phyloP scores from a whole-genome alignment of 1,284 basidiomycete species.

The Cryptococcus sp. region DNA sequence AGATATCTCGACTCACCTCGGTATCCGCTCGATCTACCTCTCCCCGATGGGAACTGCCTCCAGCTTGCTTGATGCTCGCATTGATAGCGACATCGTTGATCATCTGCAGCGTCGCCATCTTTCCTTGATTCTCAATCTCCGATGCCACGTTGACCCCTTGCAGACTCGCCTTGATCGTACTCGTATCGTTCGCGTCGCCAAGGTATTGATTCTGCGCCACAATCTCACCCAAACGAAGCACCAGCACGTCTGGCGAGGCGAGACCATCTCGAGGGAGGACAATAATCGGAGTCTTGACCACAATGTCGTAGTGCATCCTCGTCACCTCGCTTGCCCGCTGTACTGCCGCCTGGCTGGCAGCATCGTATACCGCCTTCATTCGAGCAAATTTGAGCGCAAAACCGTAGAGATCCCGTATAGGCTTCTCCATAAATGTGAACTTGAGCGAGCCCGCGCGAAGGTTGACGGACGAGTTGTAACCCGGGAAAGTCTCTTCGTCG shows the following conservation, averaged over 20 bases:
- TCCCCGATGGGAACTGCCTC: conserved; percentile 39
- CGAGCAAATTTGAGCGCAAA: conserved; percentile 85
- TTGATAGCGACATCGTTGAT: conserved; percentile 85
- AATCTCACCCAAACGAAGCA: conserved; percentile 85
- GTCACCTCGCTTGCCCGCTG: conserved; percentile 80
- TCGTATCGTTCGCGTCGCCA: conserved; percentile 50
- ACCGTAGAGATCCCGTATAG: conserved; percentile 75
- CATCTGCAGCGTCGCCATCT: conserved; percentile 64
- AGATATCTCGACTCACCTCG: conserved; percentile 53
- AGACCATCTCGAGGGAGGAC: conserved; percentile 73
- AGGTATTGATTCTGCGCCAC: conserved; percentile 74
- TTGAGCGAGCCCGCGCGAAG: conserved; percentile 88
- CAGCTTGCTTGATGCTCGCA: conserved; percentile 61
- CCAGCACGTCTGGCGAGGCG: conserved; percentile 62
- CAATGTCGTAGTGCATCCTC: conserved; percentile 84
- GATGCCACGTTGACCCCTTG: conserved; percentile 81
- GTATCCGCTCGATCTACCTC: conserved; percentile 60
- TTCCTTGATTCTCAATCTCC: conserved; percentile 54
- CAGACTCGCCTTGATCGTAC: conserved; percentile 70
- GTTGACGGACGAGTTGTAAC: conserved; percentile 79
- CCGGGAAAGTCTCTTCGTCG: conserved; percentile 60
- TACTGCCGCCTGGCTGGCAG: conserved; percentile 83
- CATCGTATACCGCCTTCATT: conserved; percentile 90
- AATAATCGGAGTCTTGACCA: conserved; percentile 88
- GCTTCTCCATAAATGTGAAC: conserved; percentile 81